Base-by-base conservation (phyloP, 2,329 filamentous ascomycete species). In the Fusarium papillatum region DNA sequence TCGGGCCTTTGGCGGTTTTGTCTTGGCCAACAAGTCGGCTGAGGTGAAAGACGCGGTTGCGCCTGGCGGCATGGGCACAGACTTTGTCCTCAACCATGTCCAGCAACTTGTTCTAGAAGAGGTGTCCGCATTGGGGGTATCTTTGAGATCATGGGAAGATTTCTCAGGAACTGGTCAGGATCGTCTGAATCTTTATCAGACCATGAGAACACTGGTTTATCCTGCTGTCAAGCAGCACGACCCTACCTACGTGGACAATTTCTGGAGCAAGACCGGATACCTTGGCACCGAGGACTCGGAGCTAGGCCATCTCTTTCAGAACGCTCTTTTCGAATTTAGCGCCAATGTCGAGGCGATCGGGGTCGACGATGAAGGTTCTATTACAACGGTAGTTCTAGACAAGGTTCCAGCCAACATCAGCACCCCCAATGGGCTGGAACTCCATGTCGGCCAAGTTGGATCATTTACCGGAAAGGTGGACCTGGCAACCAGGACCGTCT, bases 241-340 rank as follows among this genome's bases (percentile, higher is more conserved):
- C n/a, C 68, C 71, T 13, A 65, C 67, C 4, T 78, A 76, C 41
- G 68, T 53, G 8, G 34, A 69, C 26, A 73, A 78, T 50, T 77
- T 73, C 48, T 78, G 76, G 76, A 69, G 26, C 22, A 67, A 74
- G 41, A 26, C 46, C 11, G 75, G 75, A 14, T 72, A 76, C 26
- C 64, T 73, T 3, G 76, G 76, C 7, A 70, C 48, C 7, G 77
- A 71, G 14, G 14, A 64, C 17, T 66, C 71, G 13, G 34, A 39
- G 2, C 57, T 79, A 2, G 77, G 72, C 26, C 13, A 29, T 22
- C 26, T 50, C 2, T 50, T 24, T 17, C 46, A 26, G 4, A 26
- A 22, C 46, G 22, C 46, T 19, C 46, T 50, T 9, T 13, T 50
- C 6, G 46, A 50, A 26, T 50, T 50, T 24, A 50, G 6, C 4